Base-by-base conservation (phyloP, 495 filamentous ascomycete species). In the Hypoxylon cercidicola region DNA sequence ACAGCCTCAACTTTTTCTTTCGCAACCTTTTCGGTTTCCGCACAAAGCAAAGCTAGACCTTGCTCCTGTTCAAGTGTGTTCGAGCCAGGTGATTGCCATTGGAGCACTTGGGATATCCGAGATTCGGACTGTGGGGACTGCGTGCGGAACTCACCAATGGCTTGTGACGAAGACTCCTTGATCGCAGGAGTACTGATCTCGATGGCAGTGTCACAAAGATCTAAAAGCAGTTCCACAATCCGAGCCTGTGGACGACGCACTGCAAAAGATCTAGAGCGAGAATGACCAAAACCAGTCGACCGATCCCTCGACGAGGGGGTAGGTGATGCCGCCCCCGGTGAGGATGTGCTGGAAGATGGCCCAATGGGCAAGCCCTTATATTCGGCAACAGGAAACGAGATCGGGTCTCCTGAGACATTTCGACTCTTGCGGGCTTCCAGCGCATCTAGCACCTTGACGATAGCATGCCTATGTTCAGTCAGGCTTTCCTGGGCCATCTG, bases 81-180 rank as follows among this genome's bases (percentile, higher is more conserved):
- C 18, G 91, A 89, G 64, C 90, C 89, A 5, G 95, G 96, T 3
- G 93, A 96, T 69, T 94, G 91, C 95, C 95, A 99, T 72, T 96
- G 92, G 58, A 95, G 69, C 25, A 99, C 93, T 75, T 99, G 96
- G 0, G 90, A 88, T 54, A 97, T 92, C 11, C 93, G 88, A 39
- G 89, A 92, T 72, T 98, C 95, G 3, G 95, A 98, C 72, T 97
- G 90, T 9, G 95, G 95, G 0, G 96, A 98, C 71, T 97, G 87
- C 2, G 94, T 96, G 23, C 96, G 87, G 52, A 97, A 87, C 30
- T 91, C 88, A 37, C 87, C 87, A 3, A 82, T 76, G 60, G 83
- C 83, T 44, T 91, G 88, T 5, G 82, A 79, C 4, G 87, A 82
- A 4, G 85, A 81, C 54, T 97, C 93, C 72, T 96, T 97, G 70